These are phyloP conservation scores for Ceratobasidium papillatum DNA, from an alignment of 1,284 basidiomycete species.

Conservation along the genomic window DNA sequence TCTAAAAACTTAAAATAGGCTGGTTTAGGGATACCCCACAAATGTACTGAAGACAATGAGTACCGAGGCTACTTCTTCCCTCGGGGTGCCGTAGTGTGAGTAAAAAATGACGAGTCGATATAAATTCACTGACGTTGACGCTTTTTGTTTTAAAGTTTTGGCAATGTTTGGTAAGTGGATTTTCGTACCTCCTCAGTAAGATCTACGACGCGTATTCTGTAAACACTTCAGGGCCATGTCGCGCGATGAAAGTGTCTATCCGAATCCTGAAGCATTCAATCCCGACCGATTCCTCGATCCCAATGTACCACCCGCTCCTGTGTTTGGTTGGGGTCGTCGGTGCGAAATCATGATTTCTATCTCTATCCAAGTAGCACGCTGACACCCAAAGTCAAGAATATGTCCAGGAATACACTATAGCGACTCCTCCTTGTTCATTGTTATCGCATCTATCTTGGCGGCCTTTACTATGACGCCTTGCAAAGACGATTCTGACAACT, in stretches of 20 bases:
- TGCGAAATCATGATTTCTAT: background rate
- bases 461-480: background rate
- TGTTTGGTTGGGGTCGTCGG: slow-evolving; percentile 39
- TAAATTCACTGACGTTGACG: background rate
- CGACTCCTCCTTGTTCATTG: slow-evolving; percentile 29
- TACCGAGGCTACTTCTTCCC: slow-evolving; percentile 20
- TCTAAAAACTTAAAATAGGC: background rate
- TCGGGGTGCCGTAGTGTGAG: slow-evolving; percentile 24
- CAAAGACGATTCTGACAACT: background rate
- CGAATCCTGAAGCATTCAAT: slow-evolving; percentile 17
- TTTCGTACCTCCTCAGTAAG: background rate
- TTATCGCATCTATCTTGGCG: slow-evolving; percentile 10
- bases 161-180: slow-evolving; percentile 30
- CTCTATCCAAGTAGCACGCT: background rate
- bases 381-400: background rate
- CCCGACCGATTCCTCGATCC: slow-evolving; percentile 28
- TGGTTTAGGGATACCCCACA: slow-evolving; percentile 11
- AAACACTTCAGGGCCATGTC: slow-evolving; percentile 34
- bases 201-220: no score
- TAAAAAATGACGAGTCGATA: background rate
- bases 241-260: slow-evolving; percentile 1
- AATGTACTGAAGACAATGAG: slow-evolving; percentile 19
- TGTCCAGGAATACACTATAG: slow-evolving; percentile 28
- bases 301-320: slow-evolving; percentile 1
- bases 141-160: slow-evolving; percentile 1